Evolutionary conservation across 202 grass and related monocot species (phyloP).

Genomic region (Setaria viridis): DNA sequence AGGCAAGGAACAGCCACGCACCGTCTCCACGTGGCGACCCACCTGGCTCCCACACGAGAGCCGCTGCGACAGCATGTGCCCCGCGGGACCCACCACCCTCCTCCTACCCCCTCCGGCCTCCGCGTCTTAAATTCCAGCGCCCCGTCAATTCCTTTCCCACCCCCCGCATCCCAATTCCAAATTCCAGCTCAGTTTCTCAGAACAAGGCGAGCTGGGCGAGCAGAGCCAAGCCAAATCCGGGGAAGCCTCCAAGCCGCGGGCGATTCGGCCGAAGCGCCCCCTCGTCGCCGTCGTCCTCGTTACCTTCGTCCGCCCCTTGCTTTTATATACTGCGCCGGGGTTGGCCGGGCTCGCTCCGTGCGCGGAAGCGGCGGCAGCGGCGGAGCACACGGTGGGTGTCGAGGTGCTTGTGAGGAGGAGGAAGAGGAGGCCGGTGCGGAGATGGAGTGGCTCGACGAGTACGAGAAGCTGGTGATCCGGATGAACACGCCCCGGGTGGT

Average conservation of each 20-base stretch:
- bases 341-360: not conserved
- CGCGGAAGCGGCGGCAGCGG: not conserved
- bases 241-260: constrained; percentile 43
- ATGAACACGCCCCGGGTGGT: constrained; percentile 92
- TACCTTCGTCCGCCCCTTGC: not conserved
- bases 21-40: constrained; percentile 53
- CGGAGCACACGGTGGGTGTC: not conserved
- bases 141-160: not conserved
- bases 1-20: constrained; percentile 16
- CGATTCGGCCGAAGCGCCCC: constrained; percentile 42
- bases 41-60: constrained; percentile 29
- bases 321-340: constrained; percentile 10
- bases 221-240: not conserved
- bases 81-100: constrained; percentile 21
- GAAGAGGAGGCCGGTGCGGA: not conserved
- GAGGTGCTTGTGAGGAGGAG: not conserved
- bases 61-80: constrained; percentile 20
- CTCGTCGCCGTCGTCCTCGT: constrained; percentile 8
- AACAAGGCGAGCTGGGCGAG: not conserved
- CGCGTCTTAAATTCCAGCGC: constrained; percentile 41
- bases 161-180: constrained; percentile 19
- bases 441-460: constrained; percentile 97
- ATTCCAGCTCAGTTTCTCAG: not conserved
- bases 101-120: not conserved
- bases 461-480: constrained; percentile 96